Base-by-base conservation (phyloP, 2,329 filamentous ascomycete species). In the Penicillium capsulatum region DNA sequence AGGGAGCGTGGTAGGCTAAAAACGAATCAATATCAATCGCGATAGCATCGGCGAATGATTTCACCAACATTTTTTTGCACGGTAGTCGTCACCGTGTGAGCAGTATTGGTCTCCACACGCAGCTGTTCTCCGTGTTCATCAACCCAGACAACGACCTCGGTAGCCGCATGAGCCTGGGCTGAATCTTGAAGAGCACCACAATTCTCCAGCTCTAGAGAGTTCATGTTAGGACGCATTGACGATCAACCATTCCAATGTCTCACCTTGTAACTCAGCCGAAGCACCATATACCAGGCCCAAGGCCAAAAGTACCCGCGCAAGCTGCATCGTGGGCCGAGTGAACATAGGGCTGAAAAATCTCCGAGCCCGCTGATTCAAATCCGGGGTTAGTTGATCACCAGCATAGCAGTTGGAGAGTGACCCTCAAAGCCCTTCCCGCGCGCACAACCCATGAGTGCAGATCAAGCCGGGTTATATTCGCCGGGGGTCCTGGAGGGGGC, bases 81-180 rank as follows among this genome's bases (percentile, higher is more conserved):
- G 11, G 34, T 15, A 16, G 44, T 17, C 9, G 45, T 34, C 14
- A 42, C 36, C 27, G 38, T 31, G 15, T 13, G 13, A n/a, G 44
- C 24, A 32, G 38, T 33, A 45, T 59, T 75, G n/a, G 50, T 50
- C 31, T 65, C 51, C 19, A 57, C 47, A 28, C 66, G 69, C 44
- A 80, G 48, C 2, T 71, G 66, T n/a, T 72, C 67, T 39, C 79
- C 78, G 41, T 73, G 59, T 48, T 75, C 64, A 54, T 85, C 72
- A 31, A 83, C 76, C 61, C 76, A 83, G 53, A 84, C 72, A 17
- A 80, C 58, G 15, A 73, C 70, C 34, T 75, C 67, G 42, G 74
- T 66, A 4, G 71, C 67, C 7, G 69, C 72, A 38, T 38, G 58
- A 49, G 29, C 60, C 57, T 31, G 65, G 11, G 34, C 61, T 32